These are phyloP conservation scores for Fomitopsis serialis DNA, from an alignment of 768 basidiomycete species.

Conservation along the genomic window DNA sequence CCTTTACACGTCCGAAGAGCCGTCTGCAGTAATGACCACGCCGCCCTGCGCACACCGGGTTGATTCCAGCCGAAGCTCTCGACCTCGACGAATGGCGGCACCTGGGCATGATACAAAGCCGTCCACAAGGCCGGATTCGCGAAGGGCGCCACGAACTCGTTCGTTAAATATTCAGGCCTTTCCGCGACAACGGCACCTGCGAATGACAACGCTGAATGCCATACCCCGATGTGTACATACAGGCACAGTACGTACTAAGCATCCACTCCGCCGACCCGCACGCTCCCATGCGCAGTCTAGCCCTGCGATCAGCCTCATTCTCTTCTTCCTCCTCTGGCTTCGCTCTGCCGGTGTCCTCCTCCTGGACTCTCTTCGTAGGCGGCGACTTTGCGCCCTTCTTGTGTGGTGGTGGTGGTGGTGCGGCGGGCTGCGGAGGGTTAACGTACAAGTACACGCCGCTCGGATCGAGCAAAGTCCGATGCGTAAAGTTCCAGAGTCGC, in stretches of 20 bases:
- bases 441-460: slow-evolving; percentile 49
- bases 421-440: slow-evolving; percentile 54
- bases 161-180: slow-evolving; percentile 1
- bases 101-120: slow-evolving; percentile 39
- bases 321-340: slow-evolving; percentile 63
- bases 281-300: slow-evolving; percentile 62
- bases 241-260: slow-evolving; percentile 39
- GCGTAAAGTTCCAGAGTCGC: slow-evolving; percentile 45
- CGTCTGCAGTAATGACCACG: slow-evolving; percentile 53
- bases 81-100: slow-evolving; percentile 36
- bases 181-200: background rate
- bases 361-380: slow-evolving; percentile 28
- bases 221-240: background rate
- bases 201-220: background rate
- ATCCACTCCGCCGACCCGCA: slow-evolving; percentile 63
- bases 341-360: slow-evolving; percentile 29
- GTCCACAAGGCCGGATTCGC: slow-evolving; percentile 57
- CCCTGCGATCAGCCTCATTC: slow-evolving; percentile 60
- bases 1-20: slow-evolving; percentile 41
- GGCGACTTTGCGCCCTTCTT: slow-evolving; percentile 28
- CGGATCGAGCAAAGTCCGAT: slow-evolving; percentile 57
- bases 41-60: slow-evolving; percentile 66
- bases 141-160: slow-evolving; percentile 35
- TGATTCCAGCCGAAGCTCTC: slow-evolving; percentile 58
- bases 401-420: slow-evolving; percentile 18